A percentile compares a stretch with the other conserved stretches of the same genome.
phyloP scores from a whole-genome alignment of 352 stramenopile species.

The Halophytophthora polymorphica region DNA sequence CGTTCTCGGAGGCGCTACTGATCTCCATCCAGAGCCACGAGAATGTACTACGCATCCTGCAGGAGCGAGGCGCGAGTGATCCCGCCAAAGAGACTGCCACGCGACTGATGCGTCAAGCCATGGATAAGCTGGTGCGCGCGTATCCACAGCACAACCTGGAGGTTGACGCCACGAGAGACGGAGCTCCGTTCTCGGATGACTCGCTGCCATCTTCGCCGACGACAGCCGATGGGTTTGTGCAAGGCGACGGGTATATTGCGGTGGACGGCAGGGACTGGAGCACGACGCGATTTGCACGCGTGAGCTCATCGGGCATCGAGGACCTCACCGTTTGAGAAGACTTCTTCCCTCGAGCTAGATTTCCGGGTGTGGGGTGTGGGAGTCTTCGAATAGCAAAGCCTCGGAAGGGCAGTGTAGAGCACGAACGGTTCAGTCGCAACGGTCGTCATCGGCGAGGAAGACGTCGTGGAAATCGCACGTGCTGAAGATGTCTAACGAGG shows the following conservation, averaged over 20 bases:
- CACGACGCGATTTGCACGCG: conserved; percentile 27
- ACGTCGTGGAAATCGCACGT: no score
- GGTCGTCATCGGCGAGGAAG: no score
- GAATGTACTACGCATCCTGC: conserved; percentile 74
- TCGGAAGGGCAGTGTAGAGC: no score
- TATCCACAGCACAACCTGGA: conserved; percentile 80
- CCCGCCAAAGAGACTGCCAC: conserved; percentile 51
- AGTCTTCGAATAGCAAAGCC: no score
- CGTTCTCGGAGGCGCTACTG: conserved; percentile 70
- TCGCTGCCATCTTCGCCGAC: conserved; percentile 11
- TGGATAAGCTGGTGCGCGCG: conserved; percentile 73
- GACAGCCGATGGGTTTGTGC: conserved; percentile 9
- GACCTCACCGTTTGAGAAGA: conserved; percentile 46
- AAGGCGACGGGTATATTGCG: conserved; percentile 10
- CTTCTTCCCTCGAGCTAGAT: no score
- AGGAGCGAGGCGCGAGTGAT: conserved; percentile 63
- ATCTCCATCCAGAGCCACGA: conserved; percentile 84
- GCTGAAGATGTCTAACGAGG: no score
- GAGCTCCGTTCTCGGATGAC: conserved; percentile 6
- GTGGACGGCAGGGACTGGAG: conserved; percentile 30
- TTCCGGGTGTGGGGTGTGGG: no score
- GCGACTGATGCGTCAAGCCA: conserved; percentile 64
- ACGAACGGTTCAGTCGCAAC: no score
- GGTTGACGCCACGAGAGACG: conserved; percentile 20
- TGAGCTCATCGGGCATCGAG: conserved; percentile 45